Conservation (phyloP, 1,284 basidiomycete species). For the Cronartium ribicola region DNA sequence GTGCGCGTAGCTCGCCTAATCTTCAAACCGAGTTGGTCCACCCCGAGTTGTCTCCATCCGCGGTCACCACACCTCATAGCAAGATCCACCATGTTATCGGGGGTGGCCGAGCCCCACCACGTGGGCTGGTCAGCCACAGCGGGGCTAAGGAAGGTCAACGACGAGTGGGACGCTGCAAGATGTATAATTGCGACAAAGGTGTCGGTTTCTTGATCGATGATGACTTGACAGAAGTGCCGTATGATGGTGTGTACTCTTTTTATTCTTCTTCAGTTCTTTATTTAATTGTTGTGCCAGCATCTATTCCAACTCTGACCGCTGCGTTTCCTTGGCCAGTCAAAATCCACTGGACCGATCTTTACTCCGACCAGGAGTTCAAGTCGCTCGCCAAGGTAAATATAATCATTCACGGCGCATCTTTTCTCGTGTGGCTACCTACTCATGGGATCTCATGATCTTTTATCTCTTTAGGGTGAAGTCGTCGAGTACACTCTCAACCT, state of each 20-base stretch:
- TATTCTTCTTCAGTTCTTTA: neutral
- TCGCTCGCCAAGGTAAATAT: slow-evolving; percentile 32
- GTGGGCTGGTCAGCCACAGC: neutral
- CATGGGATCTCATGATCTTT: neutral
- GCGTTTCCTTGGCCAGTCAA: slow-evolving; percentile 19
- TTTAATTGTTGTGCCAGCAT: neutral
- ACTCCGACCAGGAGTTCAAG: slow-evolving; percentile 41
- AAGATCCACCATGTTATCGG: slow-evolving; percentile 5
- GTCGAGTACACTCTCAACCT: slow-evolving; percentile 41
- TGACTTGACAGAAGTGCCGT: slow-evolving; percentile 23
- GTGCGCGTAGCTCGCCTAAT: neutral
- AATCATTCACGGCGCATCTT: neutral
- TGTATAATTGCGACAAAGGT: slow-evolving; percentile 42
- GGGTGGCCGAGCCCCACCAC: neutral
- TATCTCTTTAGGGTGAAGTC: slow-evolving; percentile 27
- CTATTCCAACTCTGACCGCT: neutral
- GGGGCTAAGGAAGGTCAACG: slow-evolving; percentile 35
- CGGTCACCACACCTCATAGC: slow-evolving; percentile 3
- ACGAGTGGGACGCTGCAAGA: slow-evolving; percentile 41
- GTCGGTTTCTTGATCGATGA: slow-evolving; percentile 42
- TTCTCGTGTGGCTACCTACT: neutral
- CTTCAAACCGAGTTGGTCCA: neutral
- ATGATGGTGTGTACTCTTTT: slow-evolving; percentile 27
- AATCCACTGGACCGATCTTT: slow-evolving; percentile 42
- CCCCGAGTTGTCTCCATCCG: slow-evolving; percentile 8